These are phyloP conservation scores for Hordeum vulgare DNA, from an alignment of 176 grass and related monocot species.

Conservation along the genomic window DNA sequence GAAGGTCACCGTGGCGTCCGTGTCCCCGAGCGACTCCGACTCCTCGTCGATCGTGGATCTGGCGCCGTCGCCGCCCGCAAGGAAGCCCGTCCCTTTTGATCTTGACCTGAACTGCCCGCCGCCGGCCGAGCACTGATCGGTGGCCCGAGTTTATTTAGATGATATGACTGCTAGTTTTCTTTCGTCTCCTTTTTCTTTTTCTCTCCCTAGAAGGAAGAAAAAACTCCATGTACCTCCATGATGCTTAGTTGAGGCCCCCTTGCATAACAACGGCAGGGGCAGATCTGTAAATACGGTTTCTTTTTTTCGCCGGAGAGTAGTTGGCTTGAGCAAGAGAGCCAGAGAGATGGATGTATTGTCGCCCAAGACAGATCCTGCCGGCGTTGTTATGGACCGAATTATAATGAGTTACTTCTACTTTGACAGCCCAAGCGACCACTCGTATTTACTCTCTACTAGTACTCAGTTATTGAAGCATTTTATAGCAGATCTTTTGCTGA, in stretches of 20 bases:
- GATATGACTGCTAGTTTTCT: constrained; percentile 22
- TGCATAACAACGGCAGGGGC: background rate
- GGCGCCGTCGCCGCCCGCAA: constrained; percentile 29
- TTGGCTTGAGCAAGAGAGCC: too few relatives aligned
- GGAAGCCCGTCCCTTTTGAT: constrained; percentile 31
- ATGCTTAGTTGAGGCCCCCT: background rate
- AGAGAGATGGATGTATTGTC: constrained; percentile 12
- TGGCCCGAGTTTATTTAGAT: background rate
- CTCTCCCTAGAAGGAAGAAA: background rate
- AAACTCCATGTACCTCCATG: background rate
- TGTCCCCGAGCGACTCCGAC: constrained; percentile 69
- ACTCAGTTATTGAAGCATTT: background rate
- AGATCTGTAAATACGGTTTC: constrained; percentile 44
- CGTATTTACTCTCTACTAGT: background rate
- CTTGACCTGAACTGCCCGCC: constrained; percentile 82
- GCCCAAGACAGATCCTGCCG: constrained; percentile 26
- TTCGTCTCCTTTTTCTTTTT: background rate
- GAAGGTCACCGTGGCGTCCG: constrained; percentile 21
- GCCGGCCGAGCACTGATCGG: constrained; percentile 38
- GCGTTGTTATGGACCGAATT: constrained; percentile 38
- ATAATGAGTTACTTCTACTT: constrained; percentile 19
- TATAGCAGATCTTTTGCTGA: background rate
- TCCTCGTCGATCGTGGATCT: constrained; percentile 71
- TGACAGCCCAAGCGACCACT: constrained; percentile 10
- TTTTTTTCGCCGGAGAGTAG: constrained; percentile 52